Conservation (phyloP, 495 filamentous ascomycete genomes). For the Aspergillus indologenus region DNA sequence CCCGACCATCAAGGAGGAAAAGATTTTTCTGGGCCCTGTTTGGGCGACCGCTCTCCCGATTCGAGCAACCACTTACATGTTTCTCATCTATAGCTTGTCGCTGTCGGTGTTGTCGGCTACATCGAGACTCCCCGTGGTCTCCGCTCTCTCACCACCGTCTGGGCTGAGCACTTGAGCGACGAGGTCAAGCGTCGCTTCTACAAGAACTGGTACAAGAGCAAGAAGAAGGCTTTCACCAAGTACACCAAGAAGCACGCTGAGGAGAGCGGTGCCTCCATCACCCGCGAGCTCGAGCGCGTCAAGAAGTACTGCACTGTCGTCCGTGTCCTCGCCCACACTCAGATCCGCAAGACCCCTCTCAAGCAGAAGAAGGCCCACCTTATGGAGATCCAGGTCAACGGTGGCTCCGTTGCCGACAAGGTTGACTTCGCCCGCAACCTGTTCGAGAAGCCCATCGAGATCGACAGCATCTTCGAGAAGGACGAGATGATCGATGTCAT, state of each 20-base stretch:
- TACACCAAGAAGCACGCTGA: conserved; percentile 99
- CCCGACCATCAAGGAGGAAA: conserved; percentile 2
- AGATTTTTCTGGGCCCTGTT: conserved; percentile 8
- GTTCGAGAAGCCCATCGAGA: conserved; percentile 96
- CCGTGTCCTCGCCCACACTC: conserved; percentile 97
- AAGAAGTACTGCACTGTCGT: conserved; percentile 99
- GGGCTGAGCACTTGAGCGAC: conserved; percentile 98
- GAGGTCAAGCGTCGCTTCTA: conserved; percentile 99
- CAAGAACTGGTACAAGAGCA: conserved; percentile 99
- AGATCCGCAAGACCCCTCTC: conserved; percentile 97
- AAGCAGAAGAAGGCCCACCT: conserved; percentile 99
- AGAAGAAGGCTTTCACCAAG: conserved; percentile 99
- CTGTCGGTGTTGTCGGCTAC: conserved; percentile 99
- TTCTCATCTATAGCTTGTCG: conserved; percentile 74
- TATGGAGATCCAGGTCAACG: conserved; percentile 99
- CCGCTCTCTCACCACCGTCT: conserved; percentile 98
- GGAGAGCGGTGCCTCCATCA: conserved; percentile 80
- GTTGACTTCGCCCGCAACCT: conserved; percentile 89
- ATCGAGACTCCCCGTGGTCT: conserved; percentile 99
- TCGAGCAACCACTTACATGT: not conserved
- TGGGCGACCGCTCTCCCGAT: not conserved
- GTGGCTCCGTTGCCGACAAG: conserved; percentile 91
- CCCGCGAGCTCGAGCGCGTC: conserved; percentile 97
- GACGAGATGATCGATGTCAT: conserved; percentile 99
- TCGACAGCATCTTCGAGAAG: conserved; percentile 96